These are phyloP conservation scores for Colletotrichum sp. DNA, from an alignment of 2,329 filamentous ascomycete genomes.

Conservation along the genomic window DNA sequence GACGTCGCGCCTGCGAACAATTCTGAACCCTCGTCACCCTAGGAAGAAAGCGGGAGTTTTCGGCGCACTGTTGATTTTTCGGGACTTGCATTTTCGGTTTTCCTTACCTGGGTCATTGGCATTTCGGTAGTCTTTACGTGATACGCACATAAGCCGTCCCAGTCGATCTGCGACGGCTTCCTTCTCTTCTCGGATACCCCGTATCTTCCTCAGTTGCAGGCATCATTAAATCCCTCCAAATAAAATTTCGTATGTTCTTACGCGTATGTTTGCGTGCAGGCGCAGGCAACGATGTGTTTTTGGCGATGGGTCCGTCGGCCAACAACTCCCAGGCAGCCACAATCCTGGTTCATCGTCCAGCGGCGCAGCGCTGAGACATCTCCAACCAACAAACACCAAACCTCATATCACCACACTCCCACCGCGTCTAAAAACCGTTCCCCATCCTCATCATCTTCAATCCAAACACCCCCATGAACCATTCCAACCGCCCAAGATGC, in stretches of 20 bases:
- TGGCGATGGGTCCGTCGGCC: not conserved
- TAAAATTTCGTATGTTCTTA: not conserved
- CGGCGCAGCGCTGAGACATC: not conserved
- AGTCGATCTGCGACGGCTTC: conserved; percentile 1
- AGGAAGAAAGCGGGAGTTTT: conserved; percentile 14
- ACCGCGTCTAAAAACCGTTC: not conserved
- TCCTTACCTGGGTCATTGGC: not conserved
- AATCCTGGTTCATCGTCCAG: not conserved
- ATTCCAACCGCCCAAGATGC: not conserved
- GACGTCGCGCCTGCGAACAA: not conserved
- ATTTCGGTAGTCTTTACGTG: not conserved
- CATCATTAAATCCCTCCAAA: not conserved
- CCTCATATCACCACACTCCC: not conserved
- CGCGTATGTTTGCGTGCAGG: not conserved
- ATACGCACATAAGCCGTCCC: not conserved
- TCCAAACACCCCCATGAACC: not conserved
- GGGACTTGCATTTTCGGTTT: not conserved
- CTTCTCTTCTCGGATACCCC: conserved; percentile 5
- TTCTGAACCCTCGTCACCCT: not conserved
- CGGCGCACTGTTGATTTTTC: not conserved
- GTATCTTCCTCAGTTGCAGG: not conserved
- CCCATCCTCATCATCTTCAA: not conserved
- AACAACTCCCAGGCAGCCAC: not conserved
- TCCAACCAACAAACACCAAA: not conserved
- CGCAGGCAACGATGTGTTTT: not conserved